phyloP scores from a whole-genome alignment of 2,329 filamentous ascomycete species.

The Pyrenophora teres region DNA sequence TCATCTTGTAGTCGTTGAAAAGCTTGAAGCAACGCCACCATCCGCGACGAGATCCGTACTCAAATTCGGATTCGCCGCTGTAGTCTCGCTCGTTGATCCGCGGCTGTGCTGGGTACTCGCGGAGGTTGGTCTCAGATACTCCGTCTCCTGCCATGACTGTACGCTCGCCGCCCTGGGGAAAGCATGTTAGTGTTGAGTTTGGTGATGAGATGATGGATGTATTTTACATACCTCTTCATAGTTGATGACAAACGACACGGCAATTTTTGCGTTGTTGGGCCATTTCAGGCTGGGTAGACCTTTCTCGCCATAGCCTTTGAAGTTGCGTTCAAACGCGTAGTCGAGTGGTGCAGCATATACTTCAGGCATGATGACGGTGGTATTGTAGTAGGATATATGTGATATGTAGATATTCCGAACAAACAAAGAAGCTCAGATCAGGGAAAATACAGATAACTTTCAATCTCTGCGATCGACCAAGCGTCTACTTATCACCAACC shows the following conservation, averaged over 20 bases:
- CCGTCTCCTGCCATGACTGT: conserved; percentile 41
- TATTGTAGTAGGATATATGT: not conserved
- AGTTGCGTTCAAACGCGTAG: conserved; percentile 40
- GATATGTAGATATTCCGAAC: not conserved
- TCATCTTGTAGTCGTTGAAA: conserved; percentile 56
- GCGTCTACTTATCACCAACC: too few species aligned
- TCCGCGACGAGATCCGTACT: conserved; percentile 57
- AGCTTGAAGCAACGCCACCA: conserved; percentile 58
- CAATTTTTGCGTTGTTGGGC: conserved; percentile 46
- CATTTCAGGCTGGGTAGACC: conserved; percentile 43
- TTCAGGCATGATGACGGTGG: conserved; percentile 25
- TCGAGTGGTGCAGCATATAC: conserved; percentile 31
- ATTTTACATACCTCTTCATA: conserved; percentile 6
- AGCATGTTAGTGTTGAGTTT: conserved; percentile 17
- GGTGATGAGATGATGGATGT: not conserved
- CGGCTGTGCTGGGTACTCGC: conserved; percentile 45
- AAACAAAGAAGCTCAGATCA: too few species aligned
- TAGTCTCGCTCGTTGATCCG: conserved; percentile 51
- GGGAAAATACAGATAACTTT: too few species aligned
- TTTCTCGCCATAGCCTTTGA: conserved; percentile 53
- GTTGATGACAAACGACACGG: conserved; percentile 45
- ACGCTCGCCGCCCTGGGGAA: conserved; percentile 35
- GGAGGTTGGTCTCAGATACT: conserved; percentile 36
- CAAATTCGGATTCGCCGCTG: conserved; percentile 57
- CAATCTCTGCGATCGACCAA: too few species aligned